phyloP scores from a whole-genome alignment of 768 basidiomycete genomes.

The Lepiota subincarnata region DNA sequence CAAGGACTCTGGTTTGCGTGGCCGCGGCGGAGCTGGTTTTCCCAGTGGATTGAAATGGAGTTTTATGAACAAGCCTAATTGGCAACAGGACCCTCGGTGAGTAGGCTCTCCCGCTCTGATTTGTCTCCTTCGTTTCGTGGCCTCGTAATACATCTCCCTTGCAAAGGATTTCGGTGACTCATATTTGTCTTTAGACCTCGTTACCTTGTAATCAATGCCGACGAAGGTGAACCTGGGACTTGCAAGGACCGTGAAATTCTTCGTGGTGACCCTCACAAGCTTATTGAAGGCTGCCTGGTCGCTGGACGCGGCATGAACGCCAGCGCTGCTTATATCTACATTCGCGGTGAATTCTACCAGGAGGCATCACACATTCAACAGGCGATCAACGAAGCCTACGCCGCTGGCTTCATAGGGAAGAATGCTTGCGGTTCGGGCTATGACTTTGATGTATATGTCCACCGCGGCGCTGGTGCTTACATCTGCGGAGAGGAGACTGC shows the following conservation, averaged over 20 bases:
- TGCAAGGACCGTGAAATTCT: conserved; percentile 99
- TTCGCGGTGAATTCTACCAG: conserved; percentile 96
- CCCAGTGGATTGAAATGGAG: conserved; percentile 97
- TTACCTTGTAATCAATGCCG: conserved; percentile 96
- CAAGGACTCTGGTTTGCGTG: conserved; percentile 93
- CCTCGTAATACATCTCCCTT: neutral
- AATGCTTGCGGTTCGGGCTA: conserved; percentile 91
- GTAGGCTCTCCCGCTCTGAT: conserved; percentile 9
- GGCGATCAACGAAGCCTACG: conserved; percentile 94
- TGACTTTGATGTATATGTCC: conserved; percentile 96
- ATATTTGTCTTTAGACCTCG: conserved; percentile 58
- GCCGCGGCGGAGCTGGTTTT: conserved; percentile 95
- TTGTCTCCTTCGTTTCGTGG: conserved; percentile 1
- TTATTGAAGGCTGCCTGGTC: conserved; percentile 95
- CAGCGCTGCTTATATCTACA: conserved; percentile 98
- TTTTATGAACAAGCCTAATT: conserved; percentile 99
- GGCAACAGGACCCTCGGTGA: conserved; percentile 90
- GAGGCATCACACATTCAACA: conserved; percentile 93
- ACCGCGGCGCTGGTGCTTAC: conserved; percentile 97
- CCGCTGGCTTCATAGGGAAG: conserved; percentile 81
- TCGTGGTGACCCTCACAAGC: conserved; percentile 97
- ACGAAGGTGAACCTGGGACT: conserved; percentile 98
- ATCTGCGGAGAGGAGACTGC: conserved; percentile 99
- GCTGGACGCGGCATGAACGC: conserved; percentile 98
- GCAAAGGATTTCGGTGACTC: neutral